Evolutionary conservation across 1,284 basidiomycete genomes (phyloP), one percentile per base, ranked within the genome.

Genomic region (Apiotrichum montevideense): DNA sequence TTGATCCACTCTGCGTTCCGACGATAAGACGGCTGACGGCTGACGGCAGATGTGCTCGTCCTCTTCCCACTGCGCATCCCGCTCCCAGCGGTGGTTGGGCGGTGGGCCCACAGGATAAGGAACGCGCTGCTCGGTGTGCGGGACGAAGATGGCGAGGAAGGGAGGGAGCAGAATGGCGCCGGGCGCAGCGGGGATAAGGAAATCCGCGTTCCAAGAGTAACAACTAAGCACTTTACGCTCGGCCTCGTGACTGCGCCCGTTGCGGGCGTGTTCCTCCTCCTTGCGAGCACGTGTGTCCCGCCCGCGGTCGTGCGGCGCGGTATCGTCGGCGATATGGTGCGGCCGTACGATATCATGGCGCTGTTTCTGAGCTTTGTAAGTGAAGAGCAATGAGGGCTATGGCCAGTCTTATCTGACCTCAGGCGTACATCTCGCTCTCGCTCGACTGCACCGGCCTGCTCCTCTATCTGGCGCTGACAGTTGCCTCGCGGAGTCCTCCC

Each of bases 381-480:
- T 9, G 6, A 32, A 33, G n/a, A 14, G 4, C 29, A 21, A 21
- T 21, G 21, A 21, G 21, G 21, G 21, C 21, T 21, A 21, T 21
- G 21, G 21, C 21, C 21, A 21, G 21, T 21, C 21, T 21, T 21
- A 21, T 21, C 47, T 49, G 21, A 49, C 47, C 4, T 37, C 57
- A 83, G 81, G 93, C 93, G 0, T 98, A 98, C 77, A 88, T 98
- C 78, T 86, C 94, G 3, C 87, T 97, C 51, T 91, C 91, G 0
- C 82, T 98, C 41, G 94, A 98, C 69, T 63, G 63, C 10, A 93
- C 91, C 0, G 94, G 95, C 2, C 79, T 95, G 10, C 81, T 98
- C 4, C 85, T 88, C 46, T 88, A 87, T 48, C 84, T 93, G 2
- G 93, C 94, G 0, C 91, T 90, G 73, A 87, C 84, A 81, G 90